These are phyloP conservation scores for Zalaria obscura DNA, from an alignment of 2,329 filamentous ascomycete genomes.

Conservation along the genomic window DNA sequence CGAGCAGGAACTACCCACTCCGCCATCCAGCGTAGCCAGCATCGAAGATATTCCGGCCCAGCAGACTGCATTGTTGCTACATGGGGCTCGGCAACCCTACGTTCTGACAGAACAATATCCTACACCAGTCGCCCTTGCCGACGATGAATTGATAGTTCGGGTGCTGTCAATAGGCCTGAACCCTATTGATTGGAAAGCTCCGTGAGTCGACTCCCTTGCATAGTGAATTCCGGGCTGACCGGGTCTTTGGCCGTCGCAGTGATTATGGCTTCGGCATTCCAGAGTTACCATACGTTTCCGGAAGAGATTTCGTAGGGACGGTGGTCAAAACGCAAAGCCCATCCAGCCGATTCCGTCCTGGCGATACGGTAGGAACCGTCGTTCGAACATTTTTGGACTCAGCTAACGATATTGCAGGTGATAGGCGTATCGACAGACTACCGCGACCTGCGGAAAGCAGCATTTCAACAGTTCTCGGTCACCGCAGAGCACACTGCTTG, in stretches of 20 bases:
- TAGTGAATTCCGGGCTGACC: not conserved
- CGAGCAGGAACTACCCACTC: too few species aligned
- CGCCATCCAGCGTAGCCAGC: too few species aligned
- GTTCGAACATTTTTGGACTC: slow-evolving; percentile 37
- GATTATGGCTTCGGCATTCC: slow-evolving; percentile 60
- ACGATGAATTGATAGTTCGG: slow-evolving; percentile 46
- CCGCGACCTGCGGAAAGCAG: slow-evolving; percentile 55
- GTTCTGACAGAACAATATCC: too few species aligned
- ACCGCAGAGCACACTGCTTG: slow-evolving; percentile 51
- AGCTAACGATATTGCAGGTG: slow-evolving; percentile 25
- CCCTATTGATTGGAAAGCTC: slow-evolving; percentile 63
- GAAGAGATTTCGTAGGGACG: slow-evolving; percentile 53
- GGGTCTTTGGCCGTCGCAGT: slow-evolving; percentile 22
- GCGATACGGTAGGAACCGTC: slow-evolving; percentile 34
- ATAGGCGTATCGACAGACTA: slow-evolving; percentile 63
- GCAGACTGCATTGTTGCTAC: too few species aligned
- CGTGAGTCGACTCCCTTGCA: slow-evolving; percentile 32
- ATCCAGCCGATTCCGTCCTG: slow-evolving; percentile 36
- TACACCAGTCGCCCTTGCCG: too few species aligned
- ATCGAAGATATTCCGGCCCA: too few species aligned
- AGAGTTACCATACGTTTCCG: slow-evolving; percentile 51
- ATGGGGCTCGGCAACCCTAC: too few species aligned
- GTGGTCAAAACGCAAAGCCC: slow-evolving; percentile 36
- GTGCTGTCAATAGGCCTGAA: slow-evolving; percentile 55
- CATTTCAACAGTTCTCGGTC: slow-evolving; percentile 56